phyloP scores from a whole-genome alignment of 305 asterid species.

The Withania somnifera region DNA sequence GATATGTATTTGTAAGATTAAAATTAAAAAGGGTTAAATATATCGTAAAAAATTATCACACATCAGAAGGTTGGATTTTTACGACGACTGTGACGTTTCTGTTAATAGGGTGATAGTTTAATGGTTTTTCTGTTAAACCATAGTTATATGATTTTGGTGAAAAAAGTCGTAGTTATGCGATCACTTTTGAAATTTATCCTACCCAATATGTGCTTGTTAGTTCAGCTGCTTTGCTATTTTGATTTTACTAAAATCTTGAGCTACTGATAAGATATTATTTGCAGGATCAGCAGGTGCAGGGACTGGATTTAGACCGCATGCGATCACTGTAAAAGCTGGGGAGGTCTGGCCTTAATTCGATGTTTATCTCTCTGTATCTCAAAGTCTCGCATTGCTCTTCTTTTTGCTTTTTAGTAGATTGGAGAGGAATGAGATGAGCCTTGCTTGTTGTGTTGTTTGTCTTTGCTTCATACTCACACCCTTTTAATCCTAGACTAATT shows the following conservation, averaged over 20 bases:
- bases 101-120: background rate
- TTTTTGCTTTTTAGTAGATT: background rate
- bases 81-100: too few relatives aligned
- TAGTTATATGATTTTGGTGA: background rate
- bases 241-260: background rate
- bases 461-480: background rate
- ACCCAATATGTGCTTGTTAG: background rate
- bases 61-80: background rate
- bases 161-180: background rate
- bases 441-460: background rate
- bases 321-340: conserved; percentile 8
- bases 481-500: background rate
- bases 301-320: conserved; percentile 11
- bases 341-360: conserved; percentile 6
- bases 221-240: background rate
- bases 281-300: conserved; percentile 14
- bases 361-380: background rate
- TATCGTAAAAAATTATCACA: background rate
- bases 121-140: background rate
- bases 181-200: background rate
- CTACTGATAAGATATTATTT: background rate
- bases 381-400: background rate
- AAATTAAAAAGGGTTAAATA: background rate
- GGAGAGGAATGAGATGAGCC: background rate
- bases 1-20: background rate